phyloP scores from a whole-genome alignment of 768 basidiomycete species.

The Inosperma sp. region DNA sequence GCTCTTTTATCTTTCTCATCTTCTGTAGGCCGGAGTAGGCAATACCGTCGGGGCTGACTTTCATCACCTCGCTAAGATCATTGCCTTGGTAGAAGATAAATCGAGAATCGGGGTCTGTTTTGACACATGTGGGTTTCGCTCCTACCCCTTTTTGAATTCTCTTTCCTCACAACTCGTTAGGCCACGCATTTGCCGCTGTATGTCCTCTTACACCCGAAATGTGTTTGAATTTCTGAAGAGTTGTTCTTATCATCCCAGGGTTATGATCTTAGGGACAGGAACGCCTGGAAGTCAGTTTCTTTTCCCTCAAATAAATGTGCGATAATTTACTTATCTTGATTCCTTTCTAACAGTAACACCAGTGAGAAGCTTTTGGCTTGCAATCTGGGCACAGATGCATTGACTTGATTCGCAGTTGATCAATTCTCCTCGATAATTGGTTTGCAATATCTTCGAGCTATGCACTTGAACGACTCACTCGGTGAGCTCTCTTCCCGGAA shows the following conservation, averaged over 20 bases:
- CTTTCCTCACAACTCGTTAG: slow-evolving; percentile 29
- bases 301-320: neutral
- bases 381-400: neutral
- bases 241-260: slow-evolving; percentile 41
- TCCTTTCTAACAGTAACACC: slow-evolving; percentile 19
- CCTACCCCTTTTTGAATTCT: neutral
- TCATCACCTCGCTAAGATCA: slow-evolving; percentile 62
- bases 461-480: slow-evolving; percentile 87
- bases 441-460: slow-evolving; percentile 66
- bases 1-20: neutral
- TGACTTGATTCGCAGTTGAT: slow-evolving; percentile 37
- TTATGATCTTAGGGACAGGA: slow-evolving; percentile 72
- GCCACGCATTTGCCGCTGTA: slow-evolving; percentile 77
- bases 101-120: slow-evolving; percentile 74
- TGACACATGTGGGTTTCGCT: slow-evolving; percentile 64
- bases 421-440: slow-evolving; percentile 69
- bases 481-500: slow-evolving; percentile 55
- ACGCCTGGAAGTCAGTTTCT: slow-evolving; percentile 62
- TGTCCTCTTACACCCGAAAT: slow-evolving; percentile 16
- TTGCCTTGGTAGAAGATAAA: slow-evolving; percentile 67
- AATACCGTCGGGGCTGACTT: slow-evolving; percentile 76
- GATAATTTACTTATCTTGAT: neutral
- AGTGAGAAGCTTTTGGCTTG: slow-evolving; percentile 14
- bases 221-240: neutral
- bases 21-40: slow-evolving; percentile 65